These are phyloP conservation scores for Trametes elegans DNA, from an alignment of 768 basidiomycete species.

Conservation along the genomic window DNA sequence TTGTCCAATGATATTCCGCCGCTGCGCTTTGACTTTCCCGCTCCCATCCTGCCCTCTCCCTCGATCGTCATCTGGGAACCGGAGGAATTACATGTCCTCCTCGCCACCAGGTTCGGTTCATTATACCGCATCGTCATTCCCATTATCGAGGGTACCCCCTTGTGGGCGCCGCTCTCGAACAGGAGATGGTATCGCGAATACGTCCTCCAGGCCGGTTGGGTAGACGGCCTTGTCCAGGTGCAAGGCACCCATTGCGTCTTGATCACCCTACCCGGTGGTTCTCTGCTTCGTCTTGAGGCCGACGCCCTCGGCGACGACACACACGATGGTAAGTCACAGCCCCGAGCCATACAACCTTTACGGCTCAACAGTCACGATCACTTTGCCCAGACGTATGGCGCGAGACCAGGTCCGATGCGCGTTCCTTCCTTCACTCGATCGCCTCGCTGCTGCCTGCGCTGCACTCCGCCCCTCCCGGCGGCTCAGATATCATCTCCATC, in stretches of 20 bases:
- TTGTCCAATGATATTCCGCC: slow-evolving; percentile 62
- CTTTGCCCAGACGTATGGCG: slow-evolving; percentile 62
- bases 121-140: slow-evolving; percentile 74
- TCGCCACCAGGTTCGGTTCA: slow-evolving; percentile 64
- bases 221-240: slow-evolving; percentile 46
- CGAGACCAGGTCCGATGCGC: slow-evolving; percentile 58
- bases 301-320: slow-evolving; percentile 53
- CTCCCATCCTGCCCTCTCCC: slow-evolving; percentile 61
- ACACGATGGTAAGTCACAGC: slow-evolving; percentile 52
- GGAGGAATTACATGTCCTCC: slow-evolving; percentile 65
- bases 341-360: slow-evolving; percentile 7
- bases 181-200: slow-evolving; percentile 68
- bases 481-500: slow-evolving; percentile 66
- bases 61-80: slow-evolving; percentile 51
- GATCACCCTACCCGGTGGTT: slow-evolving; percentile 59
- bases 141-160: slow-evolving; percentile 44
- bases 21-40: slow-evolving; percentile 77
- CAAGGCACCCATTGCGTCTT: slow-evolving; percentile 67
- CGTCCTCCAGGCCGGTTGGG: slow-evolving; percentile 50
- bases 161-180: slow-evolving; percentile 57
- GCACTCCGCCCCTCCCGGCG: slow-evolving; percentile 43
- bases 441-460: slow-evolving; percentile 63
- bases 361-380: background rate
- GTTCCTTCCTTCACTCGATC: slow-evolving; percentile 64
- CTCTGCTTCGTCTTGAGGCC: slow-evolving; percentile 67